phyloP scores from a whole-genome alignment of 73 alveolate species.

The Breviolum minutum region DNA sequence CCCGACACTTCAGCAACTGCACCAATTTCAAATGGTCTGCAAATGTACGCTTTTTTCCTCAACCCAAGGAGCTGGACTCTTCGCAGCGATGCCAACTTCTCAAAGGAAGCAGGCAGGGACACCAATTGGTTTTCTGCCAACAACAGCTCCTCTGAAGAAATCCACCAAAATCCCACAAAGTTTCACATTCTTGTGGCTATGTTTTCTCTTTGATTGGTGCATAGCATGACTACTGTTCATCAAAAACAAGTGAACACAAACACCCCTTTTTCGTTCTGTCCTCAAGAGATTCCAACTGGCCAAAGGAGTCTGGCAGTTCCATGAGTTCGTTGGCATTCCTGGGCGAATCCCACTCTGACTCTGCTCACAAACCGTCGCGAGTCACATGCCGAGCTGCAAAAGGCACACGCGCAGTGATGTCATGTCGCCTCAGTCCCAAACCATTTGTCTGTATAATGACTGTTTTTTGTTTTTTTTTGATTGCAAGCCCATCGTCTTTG shows the following conservation, averaged over 20 bases:
- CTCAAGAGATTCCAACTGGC: slow-evolving; percentile 44
- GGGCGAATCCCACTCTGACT: neutral
- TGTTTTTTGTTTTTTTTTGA: too few relatives aligned
- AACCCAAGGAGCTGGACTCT: slow-evolving; percentile 18
- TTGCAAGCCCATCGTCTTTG: too few relatives aligned
- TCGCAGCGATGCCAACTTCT: slow-evolving; percentile 23
- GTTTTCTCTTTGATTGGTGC: neutral
- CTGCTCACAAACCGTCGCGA: neutral
- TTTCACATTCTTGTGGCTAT: neutral
- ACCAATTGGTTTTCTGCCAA: slow-evolving; percentile 45
- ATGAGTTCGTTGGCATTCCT: slow-evolving; percentile 88
- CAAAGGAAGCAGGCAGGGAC: slow-evolving; percentile 59
- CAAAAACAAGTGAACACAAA: neutral
- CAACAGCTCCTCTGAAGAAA: slow-evolving; percentile 24
- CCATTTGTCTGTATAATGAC: too few relatives aligned
- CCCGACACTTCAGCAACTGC: neutral
- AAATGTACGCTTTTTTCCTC: neutral
- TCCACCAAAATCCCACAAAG: neutral
- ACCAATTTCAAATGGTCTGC: neutral
- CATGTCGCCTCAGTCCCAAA: slow-evolving; percentile 14
- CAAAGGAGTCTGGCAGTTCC: slow-evolving; percentile 70
- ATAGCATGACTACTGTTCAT: neutral
- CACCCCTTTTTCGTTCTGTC: neutral
- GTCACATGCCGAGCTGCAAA: neutral
- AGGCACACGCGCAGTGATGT: slow-evolving; percentile 45